These are phyloP conservation scores for Xylariaceae sp. DNA, from an alignment of 2,329 filamentous ascomycete species.

Conservation along the genomic window DNA sequence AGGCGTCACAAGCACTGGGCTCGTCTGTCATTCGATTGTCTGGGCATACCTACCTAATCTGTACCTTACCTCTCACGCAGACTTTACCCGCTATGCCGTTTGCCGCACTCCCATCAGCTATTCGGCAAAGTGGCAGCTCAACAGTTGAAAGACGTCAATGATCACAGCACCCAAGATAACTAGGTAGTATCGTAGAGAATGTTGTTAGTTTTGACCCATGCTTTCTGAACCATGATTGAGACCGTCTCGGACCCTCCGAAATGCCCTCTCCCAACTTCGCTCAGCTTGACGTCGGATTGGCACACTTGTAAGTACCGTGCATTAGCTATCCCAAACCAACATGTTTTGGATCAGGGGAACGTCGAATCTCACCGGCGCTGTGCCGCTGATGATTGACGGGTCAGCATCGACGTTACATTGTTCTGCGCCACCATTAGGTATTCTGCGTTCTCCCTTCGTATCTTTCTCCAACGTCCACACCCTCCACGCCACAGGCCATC, in stretches of 20 bases:
- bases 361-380: constrained; percentile 1
- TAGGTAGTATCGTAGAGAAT: too few relatives aligned
- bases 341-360: constrained; percentile 20
- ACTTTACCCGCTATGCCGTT: too few relatives aligned
- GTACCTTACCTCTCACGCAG: too few relatives aligned
- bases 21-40: too few relatives aligned
- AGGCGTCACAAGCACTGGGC: too few relatives aligned
- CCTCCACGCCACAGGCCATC: not conserved
- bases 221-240: not conserved
- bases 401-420: constrained; percentile 23
- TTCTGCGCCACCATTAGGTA: constrained; percentile 7
- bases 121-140: too few relatives aligned
- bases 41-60: too few relatives aligned
- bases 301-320: constrained; percentile 22
- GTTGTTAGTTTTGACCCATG: not conserved
- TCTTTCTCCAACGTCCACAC: constrained; percentile 5
- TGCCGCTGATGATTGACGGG: not conserved
- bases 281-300: constrained; percentile 16
- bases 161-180: too few relatives aligned
- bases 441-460: not conserved
- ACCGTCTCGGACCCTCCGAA: constrained; percentile 12
- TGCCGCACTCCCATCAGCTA: too few relatives aligned
- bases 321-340: constrained; percentile 13
- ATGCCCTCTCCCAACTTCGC: constrained; percentile 1
- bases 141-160: too few relatives aligned